These are phyloP conservation scores for Sugiyamaella marilandica DNA, from an alignment of 805 yeast species.

Conservation along the genomic window DNA sequence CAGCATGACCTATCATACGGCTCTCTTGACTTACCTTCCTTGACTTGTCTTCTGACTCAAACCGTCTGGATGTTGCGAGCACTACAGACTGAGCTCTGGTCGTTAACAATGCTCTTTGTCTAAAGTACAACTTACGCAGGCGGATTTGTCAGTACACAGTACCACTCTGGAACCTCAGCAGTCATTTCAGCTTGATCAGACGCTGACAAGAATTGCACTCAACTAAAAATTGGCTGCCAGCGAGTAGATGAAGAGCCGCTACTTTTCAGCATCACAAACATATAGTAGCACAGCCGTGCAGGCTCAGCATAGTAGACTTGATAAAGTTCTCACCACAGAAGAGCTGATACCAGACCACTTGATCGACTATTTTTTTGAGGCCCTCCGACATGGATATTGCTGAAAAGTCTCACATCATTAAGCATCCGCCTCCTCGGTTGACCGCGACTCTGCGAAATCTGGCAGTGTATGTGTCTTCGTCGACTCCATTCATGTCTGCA, in stretches of 20 bases:
- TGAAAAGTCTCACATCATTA: conserved; percentile 31
- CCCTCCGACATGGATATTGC: background rate
- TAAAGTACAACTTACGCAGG: background rate
- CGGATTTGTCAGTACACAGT: background rate
- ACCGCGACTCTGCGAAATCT: conserved; percentile 42
- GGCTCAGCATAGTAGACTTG: background rate
- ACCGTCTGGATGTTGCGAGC: background rate
- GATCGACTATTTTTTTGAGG: too few species aligned
- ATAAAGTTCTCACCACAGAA: background rate
- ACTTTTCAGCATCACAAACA: too few species aligned
- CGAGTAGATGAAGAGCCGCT: too few species aligned
- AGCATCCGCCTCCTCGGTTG: conserved; percentile 49
- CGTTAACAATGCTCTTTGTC: background rate
- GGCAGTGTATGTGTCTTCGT: conserved; percentile 54
- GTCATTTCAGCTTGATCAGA: background rate
- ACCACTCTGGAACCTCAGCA: background rate
- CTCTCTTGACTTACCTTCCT: conserved; percentile 4
- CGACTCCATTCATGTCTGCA: conserved; percentile 70
- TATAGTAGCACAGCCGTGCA: too few species aligned
- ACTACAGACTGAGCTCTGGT: background rate
- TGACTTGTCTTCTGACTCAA: conserved; percentile 1
- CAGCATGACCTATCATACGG: background rate
- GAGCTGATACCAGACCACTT: background rate
- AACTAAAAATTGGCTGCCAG: too few species aligned
- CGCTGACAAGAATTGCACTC: too few species aligned